A percentile compares a stretch with the other conserved stretches of the same genome.
Conservation (phyloP, 352 stramenopile genomes). For the Pythium inflatum region DNA sequence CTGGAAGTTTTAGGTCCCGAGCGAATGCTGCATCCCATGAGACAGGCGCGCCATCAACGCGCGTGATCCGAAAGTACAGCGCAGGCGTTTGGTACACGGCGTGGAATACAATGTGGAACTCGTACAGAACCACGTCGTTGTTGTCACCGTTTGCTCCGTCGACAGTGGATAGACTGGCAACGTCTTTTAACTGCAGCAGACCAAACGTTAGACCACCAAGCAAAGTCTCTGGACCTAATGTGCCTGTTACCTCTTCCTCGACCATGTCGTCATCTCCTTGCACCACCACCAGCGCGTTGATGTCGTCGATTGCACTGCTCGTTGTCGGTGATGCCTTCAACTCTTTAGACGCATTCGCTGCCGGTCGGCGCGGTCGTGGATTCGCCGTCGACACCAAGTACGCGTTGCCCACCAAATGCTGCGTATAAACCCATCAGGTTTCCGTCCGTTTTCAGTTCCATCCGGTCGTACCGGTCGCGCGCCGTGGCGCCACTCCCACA, state of each 20-base stretch:
- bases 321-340: neutral
- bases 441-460: neutral
- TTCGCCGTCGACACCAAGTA: slow-evolving; percentile 72
- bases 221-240: too few species aligned
- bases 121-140: slow-evolving; percentile 47
- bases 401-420: slow-evolving; percentile 67
- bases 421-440: neutral
- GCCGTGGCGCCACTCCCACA: slow-evolving; percentile 70
- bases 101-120: slow-evolving; percentile 87
- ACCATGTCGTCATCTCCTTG: slow-evolving; percentile 14
- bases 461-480: slow-evolving; percentile 41
- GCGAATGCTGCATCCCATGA: neutral
- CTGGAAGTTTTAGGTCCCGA: slow-evolving; percentile 39
- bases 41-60: slow-evolving; percentile 49
- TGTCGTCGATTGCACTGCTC: slow-evolving; percentile 8
- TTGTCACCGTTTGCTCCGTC: too few species aligned
- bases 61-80: slow-evolving; percentile 63
- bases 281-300: slow-evolving; percentile 28
- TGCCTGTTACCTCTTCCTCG: neutral
- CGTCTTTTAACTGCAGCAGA: too few species aligned
- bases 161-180: too few species aligned
- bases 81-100: slow-evolving; percentile 73
- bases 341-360: neutral
- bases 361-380: neutral
- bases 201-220: too few species aligned